Conservation (phyloP, 2,329 filamentous ascomycete genomes). For the Apiospora koreana region DNA sequence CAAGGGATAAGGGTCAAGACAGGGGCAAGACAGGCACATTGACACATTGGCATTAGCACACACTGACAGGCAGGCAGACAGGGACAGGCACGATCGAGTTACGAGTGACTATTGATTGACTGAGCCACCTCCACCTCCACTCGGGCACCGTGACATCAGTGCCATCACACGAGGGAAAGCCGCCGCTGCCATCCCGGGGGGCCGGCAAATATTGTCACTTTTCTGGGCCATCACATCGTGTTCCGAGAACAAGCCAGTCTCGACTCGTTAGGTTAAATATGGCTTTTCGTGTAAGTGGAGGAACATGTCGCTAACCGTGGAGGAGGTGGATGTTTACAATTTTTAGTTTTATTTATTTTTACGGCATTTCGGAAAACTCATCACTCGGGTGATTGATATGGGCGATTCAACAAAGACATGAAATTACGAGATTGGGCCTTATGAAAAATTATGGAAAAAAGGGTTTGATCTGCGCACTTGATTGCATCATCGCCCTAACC, state of each 20-base stretch:
- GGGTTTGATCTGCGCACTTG: neutral
- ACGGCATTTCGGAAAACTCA: neutral
- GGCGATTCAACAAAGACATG: no score
- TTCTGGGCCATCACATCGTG: neutral
- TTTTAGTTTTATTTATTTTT: neutral
- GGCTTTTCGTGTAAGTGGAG: neutral
- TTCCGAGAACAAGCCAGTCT: neutral
- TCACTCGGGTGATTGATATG: neutral
- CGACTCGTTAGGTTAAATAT: neutral
- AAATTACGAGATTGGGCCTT: neutral
- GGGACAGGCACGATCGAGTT: neutral
- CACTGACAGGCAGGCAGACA: neutral
- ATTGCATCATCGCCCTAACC: constrained; percentile 2
- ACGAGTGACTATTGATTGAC: neutral
- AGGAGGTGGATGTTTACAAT: neutral
- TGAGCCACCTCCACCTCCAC: constrained; percentile 6
- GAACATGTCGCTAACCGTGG: neutral
- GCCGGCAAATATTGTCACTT: constrained; percentile 2
- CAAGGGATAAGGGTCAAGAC: no score
- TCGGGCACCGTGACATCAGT: neutral
- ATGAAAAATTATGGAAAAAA: neutral
- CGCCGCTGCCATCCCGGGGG: neutral
- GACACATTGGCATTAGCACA: no score
- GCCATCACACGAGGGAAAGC: neutral
- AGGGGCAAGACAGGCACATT: no score